Percentiles rank a stretch among this genome's conserved stretches.
These are phyloP conservation scores for Vanilla planifolia DNA, from an alignment of 106 monocot genomes.

Conservation along the genomic window DNA sequence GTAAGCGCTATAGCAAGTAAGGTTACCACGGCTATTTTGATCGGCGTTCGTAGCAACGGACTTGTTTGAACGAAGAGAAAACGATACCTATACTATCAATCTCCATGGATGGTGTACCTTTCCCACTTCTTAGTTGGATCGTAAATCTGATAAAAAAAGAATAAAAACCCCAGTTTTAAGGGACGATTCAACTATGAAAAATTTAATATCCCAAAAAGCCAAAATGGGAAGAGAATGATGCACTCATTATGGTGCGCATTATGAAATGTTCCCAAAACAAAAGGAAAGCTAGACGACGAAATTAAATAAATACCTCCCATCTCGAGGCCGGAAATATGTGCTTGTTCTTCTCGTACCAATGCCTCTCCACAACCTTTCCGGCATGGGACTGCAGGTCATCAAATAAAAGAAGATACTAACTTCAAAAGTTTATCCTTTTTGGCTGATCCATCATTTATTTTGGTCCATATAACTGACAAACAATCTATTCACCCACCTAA, in stretches of 20 bases:
- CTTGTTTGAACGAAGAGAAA: no score
- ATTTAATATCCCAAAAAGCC: neutral
- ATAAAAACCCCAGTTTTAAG: neutral
- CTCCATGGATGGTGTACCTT: constrained; percentile 91
- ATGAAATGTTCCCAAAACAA: neutral
- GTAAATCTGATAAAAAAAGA: constrained; percentile 64
- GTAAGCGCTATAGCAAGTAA: no score
- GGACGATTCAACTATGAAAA: neutral
- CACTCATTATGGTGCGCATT: neutral
- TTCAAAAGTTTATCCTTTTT: no score
- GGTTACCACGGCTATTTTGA: no score
- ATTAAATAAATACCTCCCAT: constrained; percentile 78
- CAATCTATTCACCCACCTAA: no score
- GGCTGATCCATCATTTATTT: no score
- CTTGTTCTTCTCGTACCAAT: constrained; percentile 99
- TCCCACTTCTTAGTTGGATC: constrained; percentile 99
- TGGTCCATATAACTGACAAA: no score
- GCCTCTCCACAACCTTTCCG: constrained; percentile 97
- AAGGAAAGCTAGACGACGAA: neutral
- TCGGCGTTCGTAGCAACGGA: no score
- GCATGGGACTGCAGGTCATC: constrained; percentile 84
- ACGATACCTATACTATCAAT: no score
- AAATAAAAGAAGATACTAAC: no score
- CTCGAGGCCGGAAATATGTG: constrained; percentile 99
- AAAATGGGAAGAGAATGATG: neutral